These are phyloP conservation scores for Talaromyces rugulosus DNA, from an alignment of 2,329 filamentous ascomycete species.

Conservation along the genomic window DNA sequence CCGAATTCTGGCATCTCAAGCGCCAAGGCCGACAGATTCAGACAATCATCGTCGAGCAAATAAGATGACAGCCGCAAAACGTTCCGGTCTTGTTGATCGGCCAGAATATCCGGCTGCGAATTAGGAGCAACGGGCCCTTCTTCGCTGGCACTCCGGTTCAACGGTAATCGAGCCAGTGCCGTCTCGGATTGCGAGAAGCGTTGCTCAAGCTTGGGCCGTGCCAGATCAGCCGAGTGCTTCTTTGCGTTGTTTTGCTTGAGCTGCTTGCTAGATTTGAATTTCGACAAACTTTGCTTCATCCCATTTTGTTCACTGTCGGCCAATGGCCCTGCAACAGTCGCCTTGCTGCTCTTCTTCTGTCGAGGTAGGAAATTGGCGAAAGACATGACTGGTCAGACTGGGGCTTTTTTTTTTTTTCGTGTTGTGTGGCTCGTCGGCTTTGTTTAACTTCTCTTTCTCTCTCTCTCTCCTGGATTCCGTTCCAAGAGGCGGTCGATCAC, in stretches of 20 bases:
- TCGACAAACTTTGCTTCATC: background rate
- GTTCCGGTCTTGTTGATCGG: constrained; percentile 9
- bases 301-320: background rate
- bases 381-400: background rate
- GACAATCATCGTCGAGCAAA: background rate
- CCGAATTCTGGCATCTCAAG: constrained; percentile 7
- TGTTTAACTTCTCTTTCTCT: background rate
- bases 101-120: background rate
- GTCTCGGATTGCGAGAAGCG: constrained; percentile 6
- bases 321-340: background rate
- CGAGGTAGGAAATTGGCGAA: background rate
- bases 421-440: background rate
- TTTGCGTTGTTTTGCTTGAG: background rate
- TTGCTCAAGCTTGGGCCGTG: background rate
- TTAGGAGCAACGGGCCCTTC: background rate
- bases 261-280: background rate
- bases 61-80: constrained; percentile 21
- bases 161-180: background rate
- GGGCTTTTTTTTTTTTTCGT: background rate
- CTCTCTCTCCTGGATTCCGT: background rate
- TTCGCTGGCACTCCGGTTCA: constrained; percentile 1
- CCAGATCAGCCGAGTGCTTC: background rate
- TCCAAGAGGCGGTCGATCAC: background rate
- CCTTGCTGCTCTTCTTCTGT: background rate
- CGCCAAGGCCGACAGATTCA: constrained; percentile 20